Base-by-base conservation (phyloP, 108 stramenopile genomes). In the Pseudonitzschia multiseries region DNA sequence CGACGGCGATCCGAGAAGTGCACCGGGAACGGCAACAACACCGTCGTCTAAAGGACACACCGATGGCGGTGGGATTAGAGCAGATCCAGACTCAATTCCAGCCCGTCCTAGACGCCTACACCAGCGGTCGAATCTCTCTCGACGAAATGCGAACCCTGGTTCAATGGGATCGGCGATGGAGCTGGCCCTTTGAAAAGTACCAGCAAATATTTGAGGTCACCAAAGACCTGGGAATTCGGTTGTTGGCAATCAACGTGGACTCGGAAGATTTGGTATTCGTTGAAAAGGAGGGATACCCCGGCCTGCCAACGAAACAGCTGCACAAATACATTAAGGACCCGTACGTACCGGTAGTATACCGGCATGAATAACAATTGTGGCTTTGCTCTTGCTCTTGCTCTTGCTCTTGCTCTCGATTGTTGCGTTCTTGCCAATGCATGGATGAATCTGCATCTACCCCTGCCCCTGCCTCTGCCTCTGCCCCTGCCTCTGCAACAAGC, bases 11-110 rank as follows among this genome's bases (percentile, higher is more conserved):
- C 32, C 73, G 73, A 75, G 52, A 73, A 10, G 50, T 87, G 13
- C 63, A 90, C 57, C 24, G 69, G 21, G 31, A 76, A 51, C 76
- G 86, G 27, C 32, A 65, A 26, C 51, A 69, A 32, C 62, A 63
- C 62, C 40, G 32, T 15, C 40, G 6, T 6, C 20, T n/a, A 1
- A 63, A 15, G 29, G 53, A 60, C 32, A 78, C 61, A 14, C 36
- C 24, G 0, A 80, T 89, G 80, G 85, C 89, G n/a, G 79, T 92
- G 20, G 91, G 91, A 21, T 69, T 92, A 28, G 91, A 92, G 75
- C 83, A 84, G 63, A 79, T 92, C 12, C 91, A 92, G 66, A n/a
- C 69, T 20, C 81, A 88, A 44, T 89, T 87, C 64, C 89, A 92
- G 57, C 80, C 84, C 26, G 79, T 83, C 13, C 68, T 92, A 15